Base-by-base conservation (phyloP, 2,329 filamentous ascomycete genomes). In the Monosporascus ibericus region DNA sequence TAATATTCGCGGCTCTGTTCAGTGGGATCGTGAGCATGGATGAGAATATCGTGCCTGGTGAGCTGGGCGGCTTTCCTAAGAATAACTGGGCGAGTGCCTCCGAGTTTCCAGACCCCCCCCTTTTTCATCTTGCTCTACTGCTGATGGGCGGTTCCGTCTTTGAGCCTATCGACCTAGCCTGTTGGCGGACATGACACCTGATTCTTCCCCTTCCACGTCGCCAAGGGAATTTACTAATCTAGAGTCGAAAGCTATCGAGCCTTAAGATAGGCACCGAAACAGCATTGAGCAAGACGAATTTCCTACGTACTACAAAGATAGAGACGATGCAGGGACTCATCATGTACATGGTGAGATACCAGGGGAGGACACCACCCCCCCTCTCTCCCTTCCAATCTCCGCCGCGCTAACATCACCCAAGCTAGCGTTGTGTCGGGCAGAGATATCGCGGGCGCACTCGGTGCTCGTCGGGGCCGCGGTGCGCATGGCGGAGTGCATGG, bases 261-360 rank as follows among this genome's bases (percentile, higher is more conserved):
- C 79, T 88, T 52, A 84, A 84, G 60, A 71, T 84, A 47, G 86
- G 80, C 1, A 82, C 85, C 6, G 88, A 91, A 69, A 77, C 79
- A 25, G 82, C 86, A 3, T 70, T 92, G 36, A 78, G 79, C 39
- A 82, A 83, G 63, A 86, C 87, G 4, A 85, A 88, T 63, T 87
- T 90, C 53, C 68, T 91, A 37, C 75, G 84, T 37, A 89, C 86
- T 0, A 88, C 64, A 40, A 86, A 83, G 58, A 71, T 89, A n/a
- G 85, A 90, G 66, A 88, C 85, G 1, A 73, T 92, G 60, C 88
- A 91, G 64, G 86, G 85, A 1, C 86, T 90, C 60, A 81, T 90
- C 37, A 86, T 90, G 75, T 91, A 90, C 58, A 73, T 90, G 70
- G 84, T 87, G 67, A 69, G 79, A 72, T 47, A 44, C 48, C 25